phyloP scores from a whole-genome alignment of 2,329 filamentous ascomycete genomes.

The Bertia moriformis region DNA sequence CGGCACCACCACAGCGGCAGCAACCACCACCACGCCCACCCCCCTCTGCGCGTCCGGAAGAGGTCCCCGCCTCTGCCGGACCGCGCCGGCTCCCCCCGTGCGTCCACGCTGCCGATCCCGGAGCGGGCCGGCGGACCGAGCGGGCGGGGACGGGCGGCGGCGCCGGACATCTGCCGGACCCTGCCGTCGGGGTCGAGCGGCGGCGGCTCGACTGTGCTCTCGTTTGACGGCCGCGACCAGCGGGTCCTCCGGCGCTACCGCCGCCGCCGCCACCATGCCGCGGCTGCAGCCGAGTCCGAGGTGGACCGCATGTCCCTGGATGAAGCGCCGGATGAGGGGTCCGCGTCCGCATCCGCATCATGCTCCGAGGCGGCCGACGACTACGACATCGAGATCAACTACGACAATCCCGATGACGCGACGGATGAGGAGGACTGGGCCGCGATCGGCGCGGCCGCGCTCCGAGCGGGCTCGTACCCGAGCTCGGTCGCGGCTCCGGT shows the following conservation, averaged over 20 bases:
- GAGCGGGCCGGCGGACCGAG: conserved; percentile 5
- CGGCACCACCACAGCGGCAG: conserved; percentile 59
- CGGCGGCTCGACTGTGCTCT: conserved; percentile 59
- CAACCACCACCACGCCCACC: conserved; percentile 28
- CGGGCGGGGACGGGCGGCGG: conserved; percentile 20
- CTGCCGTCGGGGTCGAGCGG: conserved; percentile 43
- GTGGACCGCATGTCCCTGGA: conserved; percentile 91
- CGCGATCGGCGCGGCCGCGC: conserved; percentile 69
- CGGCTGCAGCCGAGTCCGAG: no score
- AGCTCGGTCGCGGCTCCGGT: conserved; percentile 39
- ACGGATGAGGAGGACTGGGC: conserved; percentile 97
- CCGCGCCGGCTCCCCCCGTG: conserved; percentile 38
- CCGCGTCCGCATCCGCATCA: conserved; percentile 57
- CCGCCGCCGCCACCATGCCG: no score
- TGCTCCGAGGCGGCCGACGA: conserved; percentile 67
- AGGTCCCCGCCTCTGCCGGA: conserved; percentile 24
- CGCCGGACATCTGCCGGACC: conserved; percentile 32
- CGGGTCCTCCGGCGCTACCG: conserved; percentile 34
- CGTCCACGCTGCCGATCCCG: conserved; percentile 15
- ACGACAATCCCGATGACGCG: conserved; percentile 67
- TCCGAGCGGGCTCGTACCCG: conserved; percentile 51
- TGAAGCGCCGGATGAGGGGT: no score
- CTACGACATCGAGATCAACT: conserved; percentile 19
- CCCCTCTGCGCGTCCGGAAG: no score
- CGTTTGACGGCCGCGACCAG: conserved; percentile 53